These are phyloP conservation scores for Santalum album DNA, from an alignment of 164 flowering plant species.

Conservation along the genomic window DNA sequence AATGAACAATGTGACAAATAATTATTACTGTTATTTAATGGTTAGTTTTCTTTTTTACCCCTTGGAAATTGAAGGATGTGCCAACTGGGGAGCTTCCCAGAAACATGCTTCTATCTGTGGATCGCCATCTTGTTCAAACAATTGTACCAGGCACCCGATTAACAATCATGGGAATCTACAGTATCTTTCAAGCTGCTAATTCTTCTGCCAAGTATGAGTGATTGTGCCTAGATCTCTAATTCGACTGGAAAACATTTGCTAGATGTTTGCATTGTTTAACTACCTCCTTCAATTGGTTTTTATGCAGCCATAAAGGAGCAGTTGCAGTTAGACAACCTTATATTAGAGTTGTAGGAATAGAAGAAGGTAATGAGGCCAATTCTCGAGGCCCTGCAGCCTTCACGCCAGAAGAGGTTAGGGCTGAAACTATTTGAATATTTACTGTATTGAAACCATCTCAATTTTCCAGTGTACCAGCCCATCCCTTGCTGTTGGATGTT, in stretches of 20 bases:
- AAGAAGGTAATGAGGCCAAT: slow-evolving; percentile 65
- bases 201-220: slow-evolving; percentile 61
- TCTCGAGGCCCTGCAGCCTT: slow-evolving; percentile 72
- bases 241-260: background rate
- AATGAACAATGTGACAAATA: background rate
- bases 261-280: background rate
- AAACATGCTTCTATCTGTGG: slow-evolving; percentile 87
- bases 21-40: background rate
- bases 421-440: background rate
- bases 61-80: slow-evolving; percentile 60
- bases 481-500: background rate
- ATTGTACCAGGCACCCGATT: slow-evolving; percentile 94
- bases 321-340: slow-evolving; percentile 98
- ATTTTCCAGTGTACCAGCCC: background rate
- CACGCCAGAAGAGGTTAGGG: slow-evolving; percentile 68
- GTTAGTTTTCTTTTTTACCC: background rate
- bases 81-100: slow-evolving; percentile 99
- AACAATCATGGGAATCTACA: slow-evolving; percentile 91
- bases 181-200: slow-evolving; percentile 83
- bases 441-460: no score
- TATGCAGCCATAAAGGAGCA: slow-evolving; percentile 86
- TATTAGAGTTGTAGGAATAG: slow-evolving; percentile 92
- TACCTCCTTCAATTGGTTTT: slow-evolving; percentile 1
- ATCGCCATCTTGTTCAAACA: slow-evolving; percentile 92
- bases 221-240: background rate